Conservation (phyloP, 371 early-diverging fungal species). For the Catenaria anguillulae region DNA sequence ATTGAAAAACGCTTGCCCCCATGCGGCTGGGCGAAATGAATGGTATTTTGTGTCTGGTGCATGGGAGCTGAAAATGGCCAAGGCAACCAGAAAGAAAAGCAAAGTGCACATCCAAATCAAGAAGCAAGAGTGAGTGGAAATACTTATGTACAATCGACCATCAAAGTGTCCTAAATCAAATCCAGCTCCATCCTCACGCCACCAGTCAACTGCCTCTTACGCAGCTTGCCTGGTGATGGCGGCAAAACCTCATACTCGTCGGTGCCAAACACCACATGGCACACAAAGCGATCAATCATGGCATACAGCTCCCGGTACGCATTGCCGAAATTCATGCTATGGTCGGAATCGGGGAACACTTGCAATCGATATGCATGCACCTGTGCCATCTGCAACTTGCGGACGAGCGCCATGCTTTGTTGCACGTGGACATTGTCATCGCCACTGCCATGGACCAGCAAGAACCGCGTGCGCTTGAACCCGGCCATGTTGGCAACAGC, state of each 20-base stretch:
- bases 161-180: too few relatives aligned
- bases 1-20: too few relatives aligned
- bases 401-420: conserved; percentile 61
- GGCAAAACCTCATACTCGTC: conserved; percentile 3
- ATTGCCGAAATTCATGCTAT: conserved; percentile 55
- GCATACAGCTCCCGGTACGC: conserved; percentile 41
- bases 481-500: conserved; percentile 68
- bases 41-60: too few relatives aligned
- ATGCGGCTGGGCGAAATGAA: too few relatives aligned
- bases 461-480: conserved; percentile 56
- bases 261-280: neutral
- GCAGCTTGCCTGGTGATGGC: too few relatives aligned
- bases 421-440: conserved; percentile 84
- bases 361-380: conserved; percentile 65
- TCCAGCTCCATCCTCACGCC: too few relatives aligned
- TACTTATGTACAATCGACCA: too few relatives aligned
- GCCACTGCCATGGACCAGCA: conserved; percentile 83
- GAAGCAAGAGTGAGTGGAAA: too few relatives aligned
- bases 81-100: too few relatives aligned
- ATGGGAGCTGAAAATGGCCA: too few relatives aligned
- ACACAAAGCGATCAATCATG: neutral
- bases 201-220: too few relatives aligned
- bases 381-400: conserved; percentile 51
- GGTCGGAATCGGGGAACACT: conserved; percentile 80
- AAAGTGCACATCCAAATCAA: too few relatives aligned